Percentiles rank a stretch among this genome's conserved stretches.
Conservation (phyloP, 768 basidiomycete species). For the Lactarius indigo region DNA sequence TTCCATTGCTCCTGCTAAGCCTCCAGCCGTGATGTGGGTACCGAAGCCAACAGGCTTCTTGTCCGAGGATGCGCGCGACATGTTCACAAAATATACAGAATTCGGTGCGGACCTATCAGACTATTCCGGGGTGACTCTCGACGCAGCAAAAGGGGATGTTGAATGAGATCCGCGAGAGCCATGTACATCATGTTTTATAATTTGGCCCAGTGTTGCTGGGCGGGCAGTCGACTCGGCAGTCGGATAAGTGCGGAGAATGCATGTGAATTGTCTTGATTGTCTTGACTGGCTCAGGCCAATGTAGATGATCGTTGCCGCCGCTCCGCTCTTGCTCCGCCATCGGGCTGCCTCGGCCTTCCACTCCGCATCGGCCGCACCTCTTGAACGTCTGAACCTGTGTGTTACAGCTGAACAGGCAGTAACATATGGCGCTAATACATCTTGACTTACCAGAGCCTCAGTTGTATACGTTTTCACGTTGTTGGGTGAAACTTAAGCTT, state of each 20-base stretch:
- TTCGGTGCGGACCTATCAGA: background rate
- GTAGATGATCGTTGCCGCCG: background rate
- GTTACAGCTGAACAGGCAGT: background rate
- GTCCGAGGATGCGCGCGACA: constrained; percentile 34
- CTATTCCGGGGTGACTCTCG: background rate
- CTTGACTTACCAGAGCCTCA: background rate
- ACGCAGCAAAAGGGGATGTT: background rate
- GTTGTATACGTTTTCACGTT: background rate
- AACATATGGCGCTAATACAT: background rate
- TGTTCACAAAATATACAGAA: background rate
- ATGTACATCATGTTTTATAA: background rate
- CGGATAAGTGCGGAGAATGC: constrained; percentile 2
- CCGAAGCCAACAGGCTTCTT: constrained; percentile 82
- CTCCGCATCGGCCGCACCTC: background rate
- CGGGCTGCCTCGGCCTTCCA: background rate
- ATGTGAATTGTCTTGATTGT: constrained; percentile 5
- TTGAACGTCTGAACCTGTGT: background rate
- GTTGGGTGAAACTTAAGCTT: background rate
- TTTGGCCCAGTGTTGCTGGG: background rate
- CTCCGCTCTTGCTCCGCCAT: constrained; percentile 8
- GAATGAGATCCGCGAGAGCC: background rate
- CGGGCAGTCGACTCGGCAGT: background rate
- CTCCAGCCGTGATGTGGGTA: constrained; percentile 91
- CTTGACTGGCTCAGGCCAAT: background rate
- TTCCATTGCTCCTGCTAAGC: constrained; percentile 90